Percentiles rank a stretch among this genome's conserved stretches.
These are phyloP conservation scores for Eimeria mitis DNA, from an alignment of 169 alveolate species.

Conservation along the genomic window DNA sequence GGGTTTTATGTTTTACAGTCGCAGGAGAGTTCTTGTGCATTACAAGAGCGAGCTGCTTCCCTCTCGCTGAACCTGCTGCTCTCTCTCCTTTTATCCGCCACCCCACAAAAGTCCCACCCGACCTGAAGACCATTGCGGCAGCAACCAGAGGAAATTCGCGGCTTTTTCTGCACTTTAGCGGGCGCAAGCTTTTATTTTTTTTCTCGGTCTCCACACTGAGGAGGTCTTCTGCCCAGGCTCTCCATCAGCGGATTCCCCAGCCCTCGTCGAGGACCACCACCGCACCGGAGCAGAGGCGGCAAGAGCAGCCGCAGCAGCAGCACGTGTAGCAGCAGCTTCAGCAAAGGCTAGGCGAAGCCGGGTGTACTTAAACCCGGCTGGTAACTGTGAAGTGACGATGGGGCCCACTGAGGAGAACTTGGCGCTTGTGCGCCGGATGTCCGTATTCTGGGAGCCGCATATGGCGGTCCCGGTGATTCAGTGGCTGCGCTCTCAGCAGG, in stretches of 20 bases:
- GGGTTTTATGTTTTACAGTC: conserved; percentile 27
- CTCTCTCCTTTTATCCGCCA: conserved; percentile 9
- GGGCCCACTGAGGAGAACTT: conserved; percentile 78
- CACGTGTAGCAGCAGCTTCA: background rate
- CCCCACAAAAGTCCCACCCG: conserved; percentile 40
- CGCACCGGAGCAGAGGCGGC: background rate
- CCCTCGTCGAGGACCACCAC: background rate
- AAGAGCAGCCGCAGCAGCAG: conserved; percentile 9
- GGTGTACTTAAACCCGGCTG: conserved; percentile 73
- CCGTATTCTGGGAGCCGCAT: conserved; percentile 81
- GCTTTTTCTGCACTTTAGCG: background rate
- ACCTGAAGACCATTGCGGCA: background rate
- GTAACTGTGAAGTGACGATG: conserved; percentile 28
- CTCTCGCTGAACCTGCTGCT: conserved; percentile 8
- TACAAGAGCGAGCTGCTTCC: conserved; percentile 7
- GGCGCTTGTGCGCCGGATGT: conserved; percentile 81
- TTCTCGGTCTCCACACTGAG: background rate
- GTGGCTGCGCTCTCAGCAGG: conserved; percentile 77
- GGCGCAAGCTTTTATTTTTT: background rate
- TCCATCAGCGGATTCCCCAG: background rate
- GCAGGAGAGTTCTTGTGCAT: conserved; percentile 34
- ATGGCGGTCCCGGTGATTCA: conserved; percentile 78
- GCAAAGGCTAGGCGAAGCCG: background rate
- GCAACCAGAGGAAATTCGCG: background rate
- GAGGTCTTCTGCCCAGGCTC: background rate